Evolutionary conservation across 2,329 filamentous ascomycete species (phyloP).

Genomic region (Penicillium sp.): DNA sequence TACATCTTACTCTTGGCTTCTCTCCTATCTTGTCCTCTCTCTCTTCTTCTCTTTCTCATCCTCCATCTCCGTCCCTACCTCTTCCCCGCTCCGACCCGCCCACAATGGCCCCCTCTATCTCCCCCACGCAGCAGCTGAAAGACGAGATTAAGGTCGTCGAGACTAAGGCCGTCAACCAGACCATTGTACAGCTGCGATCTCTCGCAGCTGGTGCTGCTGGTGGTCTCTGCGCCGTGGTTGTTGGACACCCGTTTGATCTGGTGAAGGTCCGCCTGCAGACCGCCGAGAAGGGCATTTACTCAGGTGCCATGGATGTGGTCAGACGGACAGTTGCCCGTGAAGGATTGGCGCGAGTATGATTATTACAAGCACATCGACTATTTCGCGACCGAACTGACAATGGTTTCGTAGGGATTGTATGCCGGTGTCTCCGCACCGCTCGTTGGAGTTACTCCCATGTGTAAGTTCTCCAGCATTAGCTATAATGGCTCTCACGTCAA

Average conservation of each 20-base stretch:
- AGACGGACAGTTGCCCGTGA: constrained; percentile 83
- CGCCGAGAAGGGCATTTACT: constrained; percentile 89
- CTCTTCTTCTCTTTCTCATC: background rate
- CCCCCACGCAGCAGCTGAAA: constrained; percentile 29
- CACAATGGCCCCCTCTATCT: constrained; percentile 33
- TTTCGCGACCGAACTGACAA: constrained; percentile 8
- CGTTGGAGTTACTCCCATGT: constrained; percentile 97
- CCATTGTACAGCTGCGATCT: constrained; percentile 69
- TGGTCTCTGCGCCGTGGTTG: constrained; percentile 87
- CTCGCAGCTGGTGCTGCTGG: constrained; percentile 88
- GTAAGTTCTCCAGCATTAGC: constrained; percentile 56
- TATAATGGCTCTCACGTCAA: constrained; percentile 1
- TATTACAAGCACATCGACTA: background rate
- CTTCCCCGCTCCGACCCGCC: constrained; percentile 2
- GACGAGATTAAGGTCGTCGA: constrained; percentile 31
- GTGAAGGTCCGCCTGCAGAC: constrained; percentile 98
- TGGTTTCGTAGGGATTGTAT: constrained; percentile 67
- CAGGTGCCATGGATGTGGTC: constrained; percentile 85
- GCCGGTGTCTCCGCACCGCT: constrained; percentile 95
- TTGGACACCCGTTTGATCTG: constrained; percentile 94
- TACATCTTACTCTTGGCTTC: constrained; percentile 1
- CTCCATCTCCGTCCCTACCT: constrained; percentile 4
- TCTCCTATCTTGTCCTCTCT: background rate
- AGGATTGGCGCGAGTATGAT: constrained; percentile 61
- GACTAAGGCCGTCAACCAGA: constrained; percentile 39